A percentile compares a stretch with the other conserved stretches of the same genome.
Evolutionary conservation across 495 filamentous ascomycete genomes (phyloP).

Genomic region (Aspergillus bridgeri): DNA sequence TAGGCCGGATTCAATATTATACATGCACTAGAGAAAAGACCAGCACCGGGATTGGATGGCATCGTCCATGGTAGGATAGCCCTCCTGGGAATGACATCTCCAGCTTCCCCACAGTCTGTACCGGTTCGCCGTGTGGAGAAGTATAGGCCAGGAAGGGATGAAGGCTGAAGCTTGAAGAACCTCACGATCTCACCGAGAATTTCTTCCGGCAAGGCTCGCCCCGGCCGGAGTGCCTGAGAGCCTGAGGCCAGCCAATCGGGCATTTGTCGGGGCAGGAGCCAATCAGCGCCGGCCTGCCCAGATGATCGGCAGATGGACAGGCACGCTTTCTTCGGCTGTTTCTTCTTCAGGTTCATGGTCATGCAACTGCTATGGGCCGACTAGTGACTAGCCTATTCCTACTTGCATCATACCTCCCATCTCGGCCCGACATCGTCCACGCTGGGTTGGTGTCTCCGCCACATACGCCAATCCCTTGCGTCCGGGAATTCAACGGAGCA

Average conservation of each 20-base stretch:
- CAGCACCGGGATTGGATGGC: background rate
- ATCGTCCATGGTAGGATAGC: background rate
- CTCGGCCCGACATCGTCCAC: background rate
- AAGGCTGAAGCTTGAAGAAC: too few species aligned
- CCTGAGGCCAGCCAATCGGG: constrained; percentile 15
- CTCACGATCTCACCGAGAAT: background rate
- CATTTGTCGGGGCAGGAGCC: constrained; percentile 31
- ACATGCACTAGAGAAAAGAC: background rate
- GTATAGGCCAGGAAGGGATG: too few species aligned
- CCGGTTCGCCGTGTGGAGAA: too few species aligned
- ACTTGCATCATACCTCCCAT: background rate
- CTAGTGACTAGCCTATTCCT: too few species aligned
- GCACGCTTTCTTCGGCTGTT: background rate
- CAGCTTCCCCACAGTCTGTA: background rate
- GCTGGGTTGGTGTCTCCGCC: background rate
- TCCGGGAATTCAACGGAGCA: constrained; percentile 12
- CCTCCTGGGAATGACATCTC: background rate
- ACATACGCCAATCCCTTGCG: background rate
- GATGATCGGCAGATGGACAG: constrained; percentile 11
- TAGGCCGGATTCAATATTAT: background rate
- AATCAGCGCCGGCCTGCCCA: too few species aligned
- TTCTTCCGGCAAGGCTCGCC: background rate
- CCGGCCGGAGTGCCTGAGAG: background rate
- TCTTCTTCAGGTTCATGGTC: too few species aligned
- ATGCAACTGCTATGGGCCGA: too few species aligned